Conservation (phyloP, 2,329 filamentous ascomycete species). For the Didymella glomerata region DNA sequence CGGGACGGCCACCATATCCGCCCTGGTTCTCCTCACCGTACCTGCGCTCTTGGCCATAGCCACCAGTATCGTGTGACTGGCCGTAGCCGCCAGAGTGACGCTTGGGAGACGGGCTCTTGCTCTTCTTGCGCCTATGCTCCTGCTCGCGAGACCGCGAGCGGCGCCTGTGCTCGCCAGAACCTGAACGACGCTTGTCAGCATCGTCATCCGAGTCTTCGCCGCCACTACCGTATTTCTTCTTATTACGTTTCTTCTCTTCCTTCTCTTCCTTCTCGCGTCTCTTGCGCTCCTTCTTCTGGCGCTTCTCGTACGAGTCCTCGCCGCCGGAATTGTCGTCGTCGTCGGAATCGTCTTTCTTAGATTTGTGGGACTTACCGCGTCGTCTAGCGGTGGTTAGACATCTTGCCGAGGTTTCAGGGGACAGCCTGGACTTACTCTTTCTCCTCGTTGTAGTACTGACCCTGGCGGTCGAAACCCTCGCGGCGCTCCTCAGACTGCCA, state of each 20-base stretch:
- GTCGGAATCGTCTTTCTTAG: slow-evolving; percentile 52
- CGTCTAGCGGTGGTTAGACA: slow-evolving; percentile 38
- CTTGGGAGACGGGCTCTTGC: slow-evolving; percentile 29
- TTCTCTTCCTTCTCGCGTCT: slow-evolving; percentile 47
- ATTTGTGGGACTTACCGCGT: slow-evolving; percentile 45
- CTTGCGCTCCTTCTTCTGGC: slow-evolving; percentile 25
- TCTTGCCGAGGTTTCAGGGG: not conserved
- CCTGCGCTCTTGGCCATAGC: slow-evolving; percentile 32
- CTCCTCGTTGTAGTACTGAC: slow-evolving; percentile 54
- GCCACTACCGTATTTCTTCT: slow-evolving; percentile 48
- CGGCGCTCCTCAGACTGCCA: slow-evolving; percentile 50
- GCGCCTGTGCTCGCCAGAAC: slow-evolving; percentile 29
- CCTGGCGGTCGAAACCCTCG: slow-evolving; percentile 49
- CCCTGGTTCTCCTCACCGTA: slow-evolving; percentile 31
- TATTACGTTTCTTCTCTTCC: slow-evolving; percentile 53
- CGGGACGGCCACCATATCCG: slow-evolving; percentile 10
- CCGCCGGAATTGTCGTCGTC: slow-evolving; percentile 46
- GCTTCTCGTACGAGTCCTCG: slow-evolving; percentile 37
- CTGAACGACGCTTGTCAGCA: slow-evolving; percentile 36
- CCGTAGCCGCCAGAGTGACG: slow-evolving; percentile 30
- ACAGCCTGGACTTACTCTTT: slow-evolving; percentile 45
- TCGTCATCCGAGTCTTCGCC: slow-evolving; percentile 41
- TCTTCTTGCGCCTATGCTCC: slow-evolving; percentile 27
- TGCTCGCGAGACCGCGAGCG: slow-evolving; percentile 21
- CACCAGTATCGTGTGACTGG: slow-evolving; percentile 19